Base-by-base conservation (phyloP, 176 grass and related monocot species). In the Canna indica region DNA sequence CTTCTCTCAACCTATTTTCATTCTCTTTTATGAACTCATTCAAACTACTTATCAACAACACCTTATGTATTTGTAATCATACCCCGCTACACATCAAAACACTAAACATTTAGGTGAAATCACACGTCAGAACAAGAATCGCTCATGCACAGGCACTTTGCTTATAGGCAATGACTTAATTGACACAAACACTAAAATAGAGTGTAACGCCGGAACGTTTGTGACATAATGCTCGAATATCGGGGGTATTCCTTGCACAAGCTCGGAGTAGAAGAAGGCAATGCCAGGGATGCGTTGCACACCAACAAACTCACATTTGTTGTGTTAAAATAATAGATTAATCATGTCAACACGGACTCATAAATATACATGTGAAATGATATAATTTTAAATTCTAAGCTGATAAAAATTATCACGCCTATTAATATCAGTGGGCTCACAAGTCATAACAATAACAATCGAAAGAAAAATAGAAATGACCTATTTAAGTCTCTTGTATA, bases 151-250 rank as follows among this genome's bases (percentile, higher is more conserved):
- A 62, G 76, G 83, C 0, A 90, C 84, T 57, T 78, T 81, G 48
- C 87, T 84, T 7, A 90, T 81, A 13, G 91, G 87, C 14, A 90
- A 73, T 73, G 83, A 79, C 71, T 90, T 95, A 7, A 95, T 75
- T 27, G 91, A 95, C 25, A 95, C 87, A 81, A 90, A 81, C 15
- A 95, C 76, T 0, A 90, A 50, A 0, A 90, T 79, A 11, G 91
- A 76, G 80, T 95, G 87, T 46, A 95, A 27, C 69, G 82, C 87
- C 17, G 73, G 58, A 1, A 75, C 73, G 32, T 63, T 61, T 30
- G 1, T 16, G 7, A 64, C 73, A 22, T 75, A 75, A 17, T 75
- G 73, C 36, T 61, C 73, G 30, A 75, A 75, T 63, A 75, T 61
- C 0, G 73, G 73, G 5, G 73, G 73, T 4, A 64, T 25, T 5